Evolutionary conservation across 106 monocot genomes (phyloP).

Genomic region (Apostasia ramifera): DNA sequence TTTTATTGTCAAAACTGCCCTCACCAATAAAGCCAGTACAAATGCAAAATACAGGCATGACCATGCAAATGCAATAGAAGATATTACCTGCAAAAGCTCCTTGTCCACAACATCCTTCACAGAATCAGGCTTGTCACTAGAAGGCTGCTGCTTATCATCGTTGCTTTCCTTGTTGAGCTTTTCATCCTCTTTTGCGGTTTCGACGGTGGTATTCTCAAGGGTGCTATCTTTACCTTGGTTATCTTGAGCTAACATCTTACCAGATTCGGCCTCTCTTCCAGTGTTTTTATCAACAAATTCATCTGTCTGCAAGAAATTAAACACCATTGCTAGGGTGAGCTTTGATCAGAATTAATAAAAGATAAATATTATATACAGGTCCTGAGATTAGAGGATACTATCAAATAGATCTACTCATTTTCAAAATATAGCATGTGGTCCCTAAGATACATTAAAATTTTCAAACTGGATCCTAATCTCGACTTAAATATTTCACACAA

Average conservation of each 20-base stretch:
- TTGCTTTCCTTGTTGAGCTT: slow-evolving; percentile 16
- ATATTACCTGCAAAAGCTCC: slow-evolving; percentile 69
- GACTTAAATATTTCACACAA: no score
- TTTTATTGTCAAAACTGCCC: no score
- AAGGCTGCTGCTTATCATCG: slow-evolving; percentile 19
- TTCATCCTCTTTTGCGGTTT: slow-evolving; percentile 6
- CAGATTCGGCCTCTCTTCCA: slow-evolving; percentile 13
- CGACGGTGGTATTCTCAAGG: background rate
- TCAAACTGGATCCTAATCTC: no score
- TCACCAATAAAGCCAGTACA: background rate
- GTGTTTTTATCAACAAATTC: slow-evolving; percentile 2
- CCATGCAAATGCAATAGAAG: background rate
- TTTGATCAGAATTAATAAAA: no score
- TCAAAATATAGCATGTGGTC: no score
- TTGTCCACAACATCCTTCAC: slow-evolving; percentile 44
- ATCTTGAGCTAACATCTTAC: slow-evolving; percentile 2
- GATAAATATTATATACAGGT: no score
- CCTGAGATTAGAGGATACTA: no score
- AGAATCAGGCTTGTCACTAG: slow-evolving; percentile 8
- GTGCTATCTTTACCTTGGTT: slow-evolving; percentile 1
- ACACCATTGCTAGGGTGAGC: no score
- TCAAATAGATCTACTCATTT: no score
- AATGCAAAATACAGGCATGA: background rate
- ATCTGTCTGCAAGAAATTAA: background rate
- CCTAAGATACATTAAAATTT: no score